Base-by-base conservation (phyloP, 495 filamentous ascomycete genomes). In the Cetradonia linearis region DNA sequence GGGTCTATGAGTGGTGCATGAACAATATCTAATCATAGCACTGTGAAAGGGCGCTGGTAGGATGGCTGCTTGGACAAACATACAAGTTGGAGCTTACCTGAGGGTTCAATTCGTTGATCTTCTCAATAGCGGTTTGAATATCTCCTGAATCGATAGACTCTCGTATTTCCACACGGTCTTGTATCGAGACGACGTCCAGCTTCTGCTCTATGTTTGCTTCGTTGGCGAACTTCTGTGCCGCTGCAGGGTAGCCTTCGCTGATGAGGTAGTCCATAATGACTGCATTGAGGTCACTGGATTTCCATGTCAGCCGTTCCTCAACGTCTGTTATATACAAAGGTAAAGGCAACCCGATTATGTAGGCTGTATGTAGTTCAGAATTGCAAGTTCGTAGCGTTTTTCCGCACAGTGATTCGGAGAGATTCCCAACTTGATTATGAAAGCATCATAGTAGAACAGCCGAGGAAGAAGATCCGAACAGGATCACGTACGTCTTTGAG, bases 1-100 rank as follows among this genome's bases (percentile, higher is more conserved):
- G 83, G 78, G 77, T 77, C 78, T 97, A 89, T 87, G 92, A 90
- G 92, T 97, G 92, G 92, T 99, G 94, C 91, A 97, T 96, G 93
- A 94, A 90, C 66, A 59, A 71, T 70, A 71, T 89, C 76, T 94
- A 95, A 97, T 96, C 92, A 90, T 91, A 77, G 83, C 82, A 82
- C 79, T 61, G 65, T 44, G 61, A 56, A n/a, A 14, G 61, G 28
- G 46, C 25, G 56, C 11, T 18, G 40, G 56, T 33, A 56, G 46
- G 54, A 60, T 38, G 52, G 55, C 55, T 48, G 20, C 66, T 38
- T 31, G 55, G 27, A 63, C 31, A 36, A 56, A 62, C 36, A 52
- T n/a, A n/a, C 53, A 55, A 31, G 58, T 56, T 40, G 55, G 38
- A 20, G 71, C 89, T 74, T 83, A 96, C 93, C 80, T 91, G 84